Evolutionary conservation across 306 rosid species (phyloP), one percentile per base, ranked within the genome.

Genomic region (Aeschynomene evenia): DNA sequence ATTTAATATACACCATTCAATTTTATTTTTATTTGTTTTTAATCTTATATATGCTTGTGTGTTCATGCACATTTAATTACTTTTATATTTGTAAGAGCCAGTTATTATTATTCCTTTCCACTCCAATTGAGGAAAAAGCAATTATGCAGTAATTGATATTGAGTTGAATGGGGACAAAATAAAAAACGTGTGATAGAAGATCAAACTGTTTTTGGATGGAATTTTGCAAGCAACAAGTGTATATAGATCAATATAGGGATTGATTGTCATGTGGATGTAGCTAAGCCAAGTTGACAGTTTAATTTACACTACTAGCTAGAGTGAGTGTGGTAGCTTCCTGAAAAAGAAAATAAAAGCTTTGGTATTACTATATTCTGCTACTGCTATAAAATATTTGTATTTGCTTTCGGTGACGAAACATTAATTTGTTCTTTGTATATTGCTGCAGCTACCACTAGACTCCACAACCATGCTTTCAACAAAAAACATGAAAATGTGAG

Each of bases 271-370:
- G 2, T 46, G 10, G 28, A 12, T 9, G 2, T 46, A n/a, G 28
- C n/a, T 42, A 54, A 43, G 66, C 46, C 74, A 72, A 72, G 43
- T 66, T 72, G 73, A 54, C 53, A 5, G 63, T 4, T 61, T 52
- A 19, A 70, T 4, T 61, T 52, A 19, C 48, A 70, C n/a, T n/a
- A n/a, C n/a, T n/a, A n/a, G n/a, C n/a, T n/a, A n/a, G n/a, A 26
- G 10, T 9, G 15, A 1, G 4, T 15, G 28, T 21, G 19, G 33
- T 63, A 45, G 54, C 20, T 19, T 3, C 66, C 58, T 71, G 60
- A 12, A n/a, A n/a, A n/a, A n/a, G n/a, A n/a, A n/a, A n/a, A n/a
- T n/a, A 37, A 36, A 69, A 66, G 29, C 26, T 28, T 5, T 18
- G 59, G 19, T 4, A 31, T n/a, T 70, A 73, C 46, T 77, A 65